These are phyloP conservation scores for Tinospora cordifolia DNA, from an alignment of 164 flowering plant genomes.

Conservation along the genomic window DNA sequence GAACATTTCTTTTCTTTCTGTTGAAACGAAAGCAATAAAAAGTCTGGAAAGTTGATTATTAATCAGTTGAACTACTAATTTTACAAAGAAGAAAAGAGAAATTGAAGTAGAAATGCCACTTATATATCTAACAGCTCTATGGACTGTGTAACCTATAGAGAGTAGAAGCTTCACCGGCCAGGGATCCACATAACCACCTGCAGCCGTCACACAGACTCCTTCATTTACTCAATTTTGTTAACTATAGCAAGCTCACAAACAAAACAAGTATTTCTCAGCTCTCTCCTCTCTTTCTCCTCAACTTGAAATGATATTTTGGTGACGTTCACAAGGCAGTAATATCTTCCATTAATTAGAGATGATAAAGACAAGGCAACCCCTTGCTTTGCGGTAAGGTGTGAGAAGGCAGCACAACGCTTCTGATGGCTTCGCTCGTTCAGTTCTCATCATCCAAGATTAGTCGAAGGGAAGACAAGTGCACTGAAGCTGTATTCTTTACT, in stretches of 20 bases:
- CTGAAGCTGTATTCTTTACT: no score
- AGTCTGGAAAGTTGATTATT: no score
- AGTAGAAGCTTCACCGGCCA: conserved; percentile 4
- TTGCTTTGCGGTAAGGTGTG: no score
- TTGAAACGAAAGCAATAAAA: conserved; percentile 76
- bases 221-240: not conserved
- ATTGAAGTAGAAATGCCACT: not conserved
- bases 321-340: no score
- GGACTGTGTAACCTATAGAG: not conserved
- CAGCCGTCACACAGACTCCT: conserved; percentile 4
- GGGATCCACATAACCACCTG: conserved; percentile 1
- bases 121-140: conserved; percentile 2
- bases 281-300: not conserved
- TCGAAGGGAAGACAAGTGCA: not conserved
- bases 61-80: not conserved
- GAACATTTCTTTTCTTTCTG: conserved; percentile 90
- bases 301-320: not conserved
- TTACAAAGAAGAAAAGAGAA: not conserved
- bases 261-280: not conserved
- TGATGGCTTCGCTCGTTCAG: no score
- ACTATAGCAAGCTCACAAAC: no score
- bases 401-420: not conserved
- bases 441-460: no score
- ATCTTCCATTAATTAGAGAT: no score
- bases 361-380: no score